These are phyloP conservation scores for Geranium incanum DNA, from an alignment of 441 rosid genomes.

Conservation along the genomic window DNA sequence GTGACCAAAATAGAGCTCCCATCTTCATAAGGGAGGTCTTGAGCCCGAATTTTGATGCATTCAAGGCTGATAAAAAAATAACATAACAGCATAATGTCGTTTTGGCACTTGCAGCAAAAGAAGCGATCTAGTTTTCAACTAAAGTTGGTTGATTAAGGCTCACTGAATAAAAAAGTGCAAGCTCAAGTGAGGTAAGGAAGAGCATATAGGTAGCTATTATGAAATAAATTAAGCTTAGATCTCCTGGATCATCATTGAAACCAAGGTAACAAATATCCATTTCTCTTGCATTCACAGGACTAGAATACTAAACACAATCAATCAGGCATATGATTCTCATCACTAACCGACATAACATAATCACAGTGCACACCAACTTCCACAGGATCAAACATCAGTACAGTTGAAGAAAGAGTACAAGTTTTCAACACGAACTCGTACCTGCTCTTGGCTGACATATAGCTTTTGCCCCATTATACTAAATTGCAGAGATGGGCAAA, in stretches of 20 bases:
- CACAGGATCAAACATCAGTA: neutral
- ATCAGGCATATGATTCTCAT: neutral
- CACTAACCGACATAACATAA: neutral
- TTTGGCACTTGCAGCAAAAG: neutral
- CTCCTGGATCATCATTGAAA: neutral
- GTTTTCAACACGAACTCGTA: conserved; percentile 13
- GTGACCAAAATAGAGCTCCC: no score
- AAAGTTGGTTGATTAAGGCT: neutral
- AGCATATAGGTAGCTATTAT: neutral
- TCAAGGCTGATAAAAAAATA: no score
- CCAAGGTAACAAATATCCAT: neutral
- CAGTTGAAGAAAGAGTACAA: neutral
- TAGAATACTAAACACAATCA: neutral
- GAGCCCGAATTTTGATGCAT: no score
- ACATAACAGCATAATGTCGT: neutral
- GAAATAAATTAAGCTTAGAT: neutral
- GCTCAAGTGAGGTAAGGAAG: neutral
- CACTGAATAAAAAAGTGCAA: neutral
- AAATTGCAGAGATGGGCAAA: conserved; percentile 57
- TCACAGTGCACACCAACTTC: neutral
- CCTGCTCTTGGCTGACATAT: conserved; percentile 69
- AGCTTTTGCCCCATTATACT: conserved; percentile 87
- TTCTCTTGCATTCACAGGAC: neutral
- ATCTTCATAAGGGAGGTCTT: no score
- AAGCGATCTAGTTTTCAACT: neutral